phyloP scores from a whole-genome alignment of 2,329 filamentous ascomycete genomes.

The Fusarium siculi region DNA sequence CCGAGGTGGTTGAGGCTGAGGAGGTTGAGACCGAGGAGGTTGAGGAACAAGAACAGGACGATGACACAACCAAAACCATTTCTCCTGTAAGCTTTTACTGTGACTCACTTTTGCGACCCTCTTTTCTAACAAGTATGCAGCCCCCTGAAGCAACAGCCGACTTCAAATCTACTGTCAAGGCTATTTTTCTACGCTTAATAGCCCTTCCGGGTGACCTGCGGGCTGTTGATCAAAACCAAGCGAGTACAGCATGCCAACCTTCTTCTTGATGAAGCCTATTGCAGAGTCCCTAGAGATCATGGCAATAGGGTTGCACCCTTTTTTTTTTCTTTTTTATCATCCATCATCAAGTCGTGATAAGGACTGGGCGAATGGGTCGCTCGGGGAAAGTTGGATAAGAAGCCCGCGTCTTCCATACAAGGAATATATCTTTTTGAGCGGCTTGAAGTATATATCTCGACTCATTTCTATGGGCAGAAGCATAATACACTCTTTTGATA shows the following conservation, averaged over 20 bases:
- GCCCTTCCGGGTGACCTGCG: background rate
- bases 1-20: background rate
- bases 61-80: background rate
- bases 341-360: background rate
- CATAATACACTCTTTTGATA: background rate
- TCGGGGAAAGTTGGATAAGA: too few species aligned
- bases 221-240: background rate
- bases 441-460: background rate
- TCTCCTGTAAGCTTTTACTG: background rate
- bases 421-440: too few species aligned
- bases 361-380: background rate
- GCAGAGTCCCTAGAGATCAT: background rate
- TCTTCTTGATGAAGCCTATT: background rate
- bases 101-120: background rate
- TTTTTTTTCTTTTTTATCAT: background rate
- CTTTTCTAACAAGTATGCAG: background rate
- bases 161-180: background rate
- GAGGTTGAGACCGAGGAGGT: background rate
- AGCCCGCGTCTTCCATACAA: background rate
- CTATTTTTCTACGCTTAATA: background rate
- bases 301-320: background rate
- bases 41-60: background rate
- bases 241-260: background rate
- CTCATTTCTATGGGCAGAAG: background rate
- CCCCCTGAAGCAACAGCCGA: background rate